phyloP scores from a whole-genome alignment of 1,139 yeast species.

The Hanseniaspora gamundiae region DNA sequence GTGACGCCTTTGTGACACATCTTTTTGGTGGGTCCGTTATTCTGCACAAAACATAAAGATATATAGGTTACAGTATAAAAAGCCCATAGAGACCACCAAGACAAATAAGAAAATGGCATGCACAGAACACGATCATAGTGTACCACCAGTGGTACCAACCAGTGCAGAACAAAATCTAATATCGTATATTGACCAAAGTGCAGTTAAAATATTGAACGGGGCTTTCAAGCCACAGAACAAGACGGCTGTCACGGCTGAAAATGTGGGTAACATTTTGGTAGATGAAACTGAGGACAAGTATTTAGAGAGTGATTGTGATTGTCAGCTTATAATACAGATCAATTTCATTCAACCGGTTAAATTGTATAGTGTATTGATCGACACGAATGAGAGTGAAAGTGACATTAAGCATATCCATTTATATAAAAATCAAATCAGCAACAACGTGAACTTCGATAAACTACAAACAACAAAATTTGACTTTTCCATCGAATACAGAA shows the following conservation, averaged over 20 bases:
- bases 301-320: constrained; percentile 68
- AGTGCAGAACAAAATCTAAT: constrained; percentile 56
- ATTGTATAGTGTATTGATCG: constrained; percentile 55
- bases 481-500: constrained; percentile 41
- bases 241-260: constrained; percentile 12
- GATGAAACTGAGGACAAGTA: constrained; percentile 44
- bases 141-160: constrained; percentile 59
- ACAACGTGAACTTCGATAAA: constrained; percentile 56
- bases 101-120: constrained; percentile 2
- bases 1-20: no score
- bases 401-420: constrained; percentile 64
- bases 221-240: constrained; percentile 26
- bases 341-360: constrained; percentile 75
- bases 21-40: no score
- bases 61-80: no score
- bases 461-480: constrained; percentile 40
- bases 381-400: constrained; percentile 23
- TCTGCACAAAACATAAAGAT: no score
- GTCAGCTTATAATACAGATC: constrained; percentile 61
- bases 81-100: no score
- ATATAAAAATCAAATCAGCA: constrained; percentile 45
- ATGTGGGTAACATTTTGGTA: constrained; percentile 34
- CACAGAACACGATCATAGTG: constrained; percentile 25
- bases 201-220: constrained; percentile 54
- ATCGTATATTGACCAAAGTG: constrained; percentile 46